phyloP scores from a whole-genome alignment of 2,329 filamentous ascomycete species.

The Xylaria sp. region DNA sequence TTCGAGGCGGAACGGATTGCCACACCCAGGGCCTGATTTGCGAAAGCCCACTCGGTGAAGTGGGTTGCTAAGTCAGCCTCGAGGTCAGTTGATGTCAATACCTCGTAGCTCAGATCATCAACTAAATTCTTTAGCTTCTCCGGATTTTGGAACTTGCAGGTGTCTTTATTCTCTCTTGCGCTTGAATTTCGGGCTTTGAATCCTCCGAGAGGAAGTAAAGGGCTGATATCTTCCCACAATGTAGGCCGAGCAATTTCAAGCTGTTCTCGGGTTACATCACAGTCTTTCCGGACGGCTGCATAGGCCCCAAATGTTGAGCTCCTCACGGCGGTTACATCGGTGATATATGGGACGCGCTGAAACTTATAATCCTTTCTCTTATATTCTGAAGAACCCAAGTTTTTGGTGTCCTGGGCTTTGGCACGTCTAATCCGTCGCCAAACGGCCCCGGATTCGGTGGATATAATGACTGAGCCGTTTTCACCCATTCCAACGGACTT shows the following conservation, averaged over 20 bases:
- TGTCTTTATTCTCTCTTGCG: conserved; percentile 53
- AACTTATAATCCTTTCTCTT: conserved; percentile 95
- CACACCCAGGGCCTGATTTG: conserved; percentile 56
- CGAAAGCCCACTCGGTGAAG: conserved; percentile 54
- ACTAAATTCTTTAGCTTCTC: conserved; percentile 63
- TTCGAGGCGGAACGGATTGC: conserved; percentile 65
- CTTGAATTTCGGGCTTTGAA: conserved; percentile 61
- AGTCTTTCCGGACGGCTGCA: conserved; percentile 85
- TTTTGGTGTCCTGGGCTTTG: conserved; percentile 76
- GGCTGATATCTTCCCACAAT: conserved; percentile 78
- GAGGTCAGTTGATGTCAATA: conserved; percentile 71
- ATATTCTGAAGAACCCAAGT: conserved; percentile 56
- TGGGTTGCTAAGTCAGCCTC: conserved; percentile 69
- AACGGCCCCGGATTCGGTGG: conserved; percentile 89
- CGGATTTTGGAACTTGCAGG: conserved; percentile 54
- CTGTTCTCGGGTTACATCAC: conserved; percentile 78
- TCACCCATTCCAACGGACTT: conserved; percentile 89
- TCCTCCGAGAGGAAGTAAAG: conserved; percentile 73
- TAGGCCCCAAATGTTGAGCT: conserved; percentile 92
- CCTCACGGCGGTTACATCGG: conserved; percentile 82
- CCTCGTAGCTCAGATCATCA: conserved; percentile 60
- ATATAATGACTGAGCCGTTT: conserved; percentile 93
- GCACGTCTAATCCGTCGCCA: conserved; percentile 87
- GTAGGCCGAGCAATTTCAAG: conserved; percentile 73
- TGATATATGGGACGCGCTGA: conserved; percentile 86